Evolutionary conservation across 2,329 filamentous ascomycete species (phyloP), one percentile per base, ranked within the genome.

Genomic region (Colletotrichum liaoningense): DNA sequence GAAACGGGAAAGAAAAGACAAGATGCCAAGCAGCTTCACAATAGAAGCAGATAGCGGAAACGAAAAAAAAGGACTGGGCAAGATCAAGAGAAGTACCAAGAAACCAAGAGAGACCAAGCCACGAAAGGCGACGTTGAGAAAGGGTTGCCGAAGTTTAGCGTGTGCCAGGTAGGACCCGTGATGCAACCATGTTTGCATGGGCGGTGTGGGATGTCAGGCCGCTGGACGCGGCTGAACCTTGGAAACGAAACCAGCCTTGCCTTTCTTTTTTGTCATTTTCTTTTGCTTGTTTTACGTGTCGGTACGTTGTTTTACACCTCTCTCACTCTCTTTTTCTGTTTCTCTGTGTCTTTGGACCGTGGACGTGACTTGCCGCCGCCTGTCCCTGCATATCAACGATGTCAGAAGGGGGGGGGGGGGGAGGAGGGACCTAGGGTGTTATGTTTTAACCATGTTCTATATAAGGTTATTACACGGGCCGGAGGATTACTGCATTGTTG

Each of bases 21-120:
- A 64, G 65, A 72, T 72, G 65, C 65, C 58, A 69, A 69, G 69
- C 46, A 42, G 33, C 2, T 16, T 60, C 22, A 16, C 8, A 49
- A 8, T 30, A 16, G 54, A 59, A 69, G 65, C 65, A 59, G 30
- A 52, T 24, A 14, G 42, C 28, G 65, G 65, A 33, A 59, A 59
- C 52, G 35, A 46, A 33, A 14, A 11, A 1, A 9, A 33, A 12
- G 3, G 5, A 33, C 26, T 22, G 28, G 35, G 26, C 16, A 35
- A 22, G 14, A 55, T 22, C 52, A 55, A 55, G 52, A 52, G 42
- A 49, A n/a, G 33, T 35, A 35, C 33, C 33, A 35, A 24, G 54
- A 59, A 26, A 49, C 19, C 54, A 59, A 67, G 63, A 67, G 63
- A 42, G 35, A 49, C 19, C 38, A 59, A 67, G 63, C 30, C n/a